Percentiles rank a stretch among this genome's conserved stretches.
Conservation (phyloP, 2,329 filamentous ascomycete species). For the Aaosphaeria pasadenensis region DNA sequence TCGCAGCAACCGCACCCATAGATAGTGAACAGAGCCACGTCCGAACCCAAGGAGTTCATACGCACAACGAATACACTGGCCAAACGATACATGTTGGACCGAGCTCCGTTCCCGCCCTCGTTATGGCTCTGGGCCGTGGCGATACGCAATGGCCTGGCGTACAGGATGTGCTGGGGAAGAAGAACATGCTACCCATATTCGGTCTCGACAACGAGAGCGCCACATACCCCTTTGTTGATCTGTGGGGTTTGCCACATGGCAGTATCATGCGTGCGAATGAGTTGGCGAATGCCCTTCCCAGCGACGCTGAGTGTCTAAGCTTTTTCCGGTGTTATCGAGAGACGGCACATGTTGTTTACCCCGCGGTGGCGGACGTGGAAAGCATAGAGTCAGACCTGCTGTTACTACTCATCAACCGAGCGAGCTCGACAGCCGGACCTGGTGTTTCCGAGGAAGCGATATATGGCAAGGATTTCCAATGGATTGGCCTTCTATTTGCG, state of each 20-base stretch:
- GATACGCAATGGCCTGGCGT: constrained; percentile 50
- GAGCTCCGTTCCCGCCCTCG: constrained; percentile 60
- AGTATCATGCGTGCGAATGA: constrained; percentile 57
- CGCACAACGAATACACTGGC: constrained; percentile 57
- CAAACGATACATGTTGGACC: constrained; percentile 62
- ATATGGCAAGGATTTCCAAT: constrained; percentile 57
- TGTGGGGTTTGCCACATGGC: constrained; percentile 60
- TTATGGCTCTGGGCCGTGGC: constrained; percentile 49
- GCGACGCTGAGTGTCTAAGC: constrained; percentile 56
- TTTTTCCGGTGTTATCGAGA: constrained; percentile 59
- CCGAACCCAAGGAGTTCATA: constrained; percentile 57
- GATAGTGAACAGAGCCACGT: constrained; percentile 40
- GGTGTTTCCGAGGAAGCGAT: constrained; percentile 53
- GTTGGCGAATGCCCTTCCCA: constrained; percentile 57
- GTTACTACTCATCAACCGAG: constrained; percentile 52
- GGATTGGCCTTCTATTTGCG: constrained; percentile 59
- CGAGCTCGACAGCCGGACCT: constrained; percentile 40
- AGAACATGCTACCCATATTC: constrained; percentile 60
- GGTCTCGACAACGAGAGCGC: constrained; percentile 63
- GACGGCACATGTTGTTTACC: constrained; percentile 59
- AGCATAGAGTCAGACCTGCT: constrained; percentile 55
- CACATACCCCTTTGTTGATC: constrained; percentile 63
- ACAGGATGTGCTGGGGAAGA: constrained; percentile 56
- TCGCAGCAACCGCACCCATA: constrained; percentile 32
- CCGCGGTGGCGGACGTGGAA: constrained; percentile 56